A percentile compares a stretch with the other conserved stretches of the same genome.
Evolutionary conservation across 441 rosid genomes (phyloP).

Genomic region (Adansonia madagascariensis): DNA sequence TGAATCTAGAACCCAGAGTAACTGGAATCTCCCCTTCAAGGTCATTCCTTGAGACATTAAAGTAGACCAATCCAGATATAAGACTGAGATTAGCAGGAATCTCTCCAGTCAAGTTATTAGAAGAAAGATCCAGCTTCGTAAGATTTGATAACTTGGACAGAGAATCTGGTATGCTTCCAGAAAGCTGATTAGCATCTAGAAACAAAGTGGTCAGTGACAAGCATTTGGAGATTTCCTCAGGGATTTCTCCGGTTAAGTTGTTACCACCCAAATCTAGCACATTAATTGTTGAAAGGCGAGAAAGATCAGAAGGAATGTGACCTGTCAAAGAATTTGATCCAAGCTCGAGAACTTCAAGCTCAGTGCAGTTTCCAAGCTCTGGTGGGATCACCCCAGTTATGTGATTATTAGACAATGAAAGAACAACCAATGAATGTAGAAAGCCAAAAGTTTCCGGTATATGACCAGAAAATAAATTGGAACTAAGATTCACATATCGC

Average conservation of each 20-base stretch:
- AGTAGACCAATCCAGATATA: conserved; percentile 56
- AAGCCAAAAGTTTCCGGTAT: conserved; percentile 80
- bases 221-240: conserved; percentile 55
- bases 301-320: conserved; percentile 70
- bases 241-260: conserved; percentile 75
- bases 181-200: conserved; percentile 64
- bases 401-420: conserved; percentile 72
- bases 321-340: conserved; percentile 66
- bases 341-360: conserved; percentile 77
- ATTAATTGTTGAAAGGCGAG: conserved; percentile 55
- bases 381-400: conserved; percentile 72
- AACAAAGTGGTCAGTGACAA: conserved; percentile 55
- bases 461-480: conserved; percentile 69
- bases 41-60: conserved; percentile 76
- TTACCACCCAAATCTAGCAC: conserved; percentile 74
- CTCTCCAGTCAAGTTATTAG: conserved; percentile 76
- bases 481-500: conserved; percentile 69
- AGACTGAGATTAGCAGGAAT: conserved; percentile 65
- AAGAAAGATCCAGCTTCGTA: conserved; percentile 69
- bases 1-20: conserved; percentile 61
- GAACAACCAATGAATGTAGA: conserved; percentile 63
- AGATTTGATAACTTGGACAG: conserved; percentile 63
- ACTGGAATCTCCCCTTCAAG: conserved; percentile 80
- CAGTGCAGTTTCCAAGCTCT: conserved; percentile 85
- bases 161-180: conserved; percentile 71